phyloP scores from a whole-genome alignment of 108 stramenopile genomes.

The Conticribra weissflogii region DNA sequence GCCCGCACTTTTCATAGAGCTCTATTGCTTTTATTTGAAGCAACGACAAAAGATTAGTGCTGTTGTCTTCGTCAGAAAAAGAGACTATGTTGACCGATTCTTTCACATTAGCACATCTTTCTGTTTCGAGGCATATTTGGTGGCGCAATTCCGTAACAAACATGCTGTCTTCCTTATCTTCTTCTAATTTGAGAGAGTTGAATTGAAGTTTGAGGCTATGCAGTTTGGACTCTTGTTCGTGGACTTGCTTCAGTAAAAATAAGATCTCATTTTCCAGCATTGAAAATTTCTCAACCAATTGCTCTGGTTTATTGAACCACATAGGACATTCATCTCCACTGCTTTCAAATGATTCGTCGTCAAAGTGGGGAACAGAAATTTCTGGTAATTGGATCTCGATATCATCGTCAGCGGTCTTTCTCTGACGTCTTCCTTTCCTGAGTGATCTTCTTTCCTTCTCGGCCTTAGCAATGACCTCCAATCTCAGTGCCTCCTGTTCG shows the following conservation, averaged over 20 bases:
- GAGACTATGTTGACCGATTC: background rate
- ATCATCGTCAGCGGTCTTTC: background rate
- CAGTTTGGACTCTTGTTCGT: background rate
- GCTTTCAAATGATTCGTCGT: conserved; percentile 50
- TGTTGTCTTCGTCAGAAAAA: background rate
- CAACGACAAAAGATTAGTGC: background rate
- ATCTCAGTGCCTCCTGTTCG: conserved; percentile 15
- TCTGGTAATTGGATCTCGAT: background rate
- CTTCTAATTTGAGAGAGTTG: background rate
- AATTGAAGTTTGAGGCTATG: background rate
- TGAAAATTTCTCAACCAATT: conserved; percentile 63
- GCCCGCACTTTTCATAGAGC: background rate
- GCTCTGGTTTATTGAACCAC: conserved; percentile 65
- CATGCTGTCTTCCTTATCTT: background rate
- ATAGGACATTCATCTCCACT: conserved; percentile 70
- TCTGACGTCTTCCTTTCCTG: background rate
- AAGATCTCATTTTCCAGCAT: conserved; percentile 49
- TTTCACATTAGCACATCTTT: background rate
- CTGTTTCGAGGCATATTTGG: background rate
- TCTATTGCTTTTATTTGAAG: background rate
- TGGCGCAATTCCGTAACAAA: background rate
- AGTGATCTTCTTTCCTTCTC: background rate
- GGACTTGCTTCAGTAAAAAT: background rate
- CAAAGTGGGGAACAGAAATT: conserved; percentile 38
- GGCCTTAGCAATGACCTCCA: background rate